Evolutionary conservation across 805 yeast species (phyloP).

Genomic region (Ogataea nonfermentans): DNA sequence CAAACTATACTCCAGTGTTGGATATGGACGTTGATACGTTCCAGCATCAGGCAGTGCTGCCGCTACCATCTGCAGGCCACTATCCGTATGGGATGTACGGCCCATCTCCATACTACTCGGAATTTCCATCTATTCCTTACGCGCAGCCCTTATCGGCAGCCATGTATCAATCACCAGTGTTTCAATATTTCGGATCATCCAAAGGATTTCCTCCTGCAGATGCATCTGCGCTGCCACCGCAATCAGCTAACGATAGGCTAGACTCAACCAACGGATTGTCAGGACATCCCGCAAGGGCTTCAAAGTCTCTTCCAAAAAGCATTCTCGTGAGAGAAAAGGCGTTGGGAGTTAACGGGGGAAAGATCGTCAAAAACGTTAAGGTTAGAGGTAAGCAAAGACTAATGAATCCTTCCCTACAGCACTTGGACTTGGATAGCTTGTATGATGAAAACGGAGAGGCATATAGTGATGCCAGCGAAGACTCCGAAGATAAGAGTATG

Average conservation of each 20-base stretch:
- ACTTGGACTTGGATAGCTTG: conserved; percentile 23
- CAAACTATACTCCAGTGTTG: conserved; percentile 14
- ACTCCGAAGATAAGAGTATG: conserved; percentile 40
- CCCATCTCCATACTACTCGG: conserved; percentile 22
- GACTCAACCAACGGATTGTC: conserved; percentile 1
- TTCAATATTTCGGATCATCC: conserved; percentile 11
- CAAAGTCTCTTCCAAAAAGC: conserved; percentile 14
- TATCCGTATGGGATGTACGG: conserved; percentile 22
- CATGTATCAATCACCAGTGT: conserved; percentile 16
- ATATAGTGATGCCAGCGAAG: conserved; percentile 17
- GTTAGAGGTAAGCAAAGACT: conserved; percentile 23
- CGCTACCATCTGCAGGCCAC: conserved; percentile 20
- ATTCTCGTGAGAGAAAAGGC: conserved; percentile 17
- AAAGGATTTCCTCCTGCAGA: conserved; percentile 20
- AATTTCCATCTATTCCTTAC: conserved; percentile 15
- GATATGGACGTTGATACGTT: conserved; percentile 20
- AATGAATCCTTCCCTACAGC: conserved; percentile 28
- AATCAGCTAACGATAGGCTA: not conserved
- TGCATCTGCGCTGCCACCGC: conserved; percentile 15
- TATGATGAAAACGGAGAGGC: conserved; percentile 22
- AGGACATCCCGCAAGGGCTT: conserved; percentile 5
- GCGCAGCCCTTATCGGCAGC: conserved; percentile 18
- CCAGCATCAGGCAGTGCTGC: conserved; percentile 16
- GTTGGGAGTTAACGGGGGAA: conserved; percentile 13
- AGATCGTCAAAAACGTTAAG: conserved; percentile 18